Conservation (phyloP, 2,329 filamentous ascomycete genomes). For the Aspergillus neoniger region DNA sequence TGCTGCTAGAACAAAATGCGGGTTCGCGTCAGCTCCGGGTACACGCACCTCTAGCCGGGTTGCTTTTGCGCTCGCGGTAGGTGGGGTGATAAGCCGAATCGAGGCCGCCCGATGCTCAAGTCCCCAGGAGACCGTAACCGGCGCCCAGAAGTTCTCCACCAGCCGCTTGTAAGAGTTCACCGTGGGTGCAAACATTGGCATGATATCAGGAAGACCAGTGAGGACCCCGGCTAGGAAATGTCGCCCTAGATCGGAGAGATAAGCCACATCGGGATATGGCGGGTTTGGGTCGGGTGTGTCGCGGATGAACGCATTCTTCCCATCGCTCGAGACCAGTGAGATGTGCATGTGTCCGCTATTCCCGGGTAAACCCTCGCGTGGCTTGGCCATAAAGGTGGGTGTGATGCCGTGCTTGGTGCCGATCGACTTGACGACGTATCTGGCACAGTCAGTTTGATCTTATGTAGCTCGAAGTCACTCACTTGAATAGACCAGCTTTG, state of each 20-base stretch:
- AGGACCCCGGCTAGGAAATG: constrained; percentile 92
- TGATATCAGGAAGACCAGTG: constrained; percentile 86
- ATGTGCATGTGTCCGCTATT: constrained; percentile 97
- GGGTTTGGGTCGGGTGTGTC: constrained; percentile 70
- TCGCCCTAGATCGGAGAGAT: constrained; percentile 83
- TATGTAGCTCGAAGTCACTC: constrained; percentile 23
- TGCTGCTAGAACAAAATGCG: constrained; percentile 81
- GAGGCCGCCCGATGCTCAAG: constrained; percentile 92
- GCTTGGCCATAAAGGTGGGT: constrained; percentile 98
- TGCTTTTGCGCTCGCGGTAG: constrained; percentile 78
- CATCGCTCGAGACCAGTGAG: constrained; percentile 77
- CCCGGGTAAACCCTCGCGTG: constrained; percentile 82
- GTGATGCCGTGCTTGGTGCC: constrained; percentile 87
- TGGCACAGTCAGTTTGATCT: constrained; percentile 31
- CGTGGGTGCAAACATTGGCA: constrained; percentile 92
- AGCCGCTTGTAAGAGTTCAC: constrained; percentile 98
- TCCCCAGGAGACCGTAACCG: constrained; percentile 96
- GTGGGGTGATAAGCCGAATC: constrained; percentile 84
- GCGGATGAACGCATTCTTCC: constrained; percentile 81
- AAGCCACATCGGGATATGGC: constrained; percentile 71
- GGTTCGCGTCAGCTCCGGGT: constrained; percentile 90
- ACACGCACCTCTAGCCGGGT: constrained; percentile 93
- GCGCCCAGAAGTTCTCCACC: constrained; percentile 99
- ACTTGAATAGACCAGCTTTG: constrained; percentile 88
- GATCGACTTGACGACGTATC: constrained; percentile 84